These are phyloP conservation scores for Buxus sempervirens DNA, from an alignment of 164 flowering plant genomes.

Conservation along the genomic window DNA sequence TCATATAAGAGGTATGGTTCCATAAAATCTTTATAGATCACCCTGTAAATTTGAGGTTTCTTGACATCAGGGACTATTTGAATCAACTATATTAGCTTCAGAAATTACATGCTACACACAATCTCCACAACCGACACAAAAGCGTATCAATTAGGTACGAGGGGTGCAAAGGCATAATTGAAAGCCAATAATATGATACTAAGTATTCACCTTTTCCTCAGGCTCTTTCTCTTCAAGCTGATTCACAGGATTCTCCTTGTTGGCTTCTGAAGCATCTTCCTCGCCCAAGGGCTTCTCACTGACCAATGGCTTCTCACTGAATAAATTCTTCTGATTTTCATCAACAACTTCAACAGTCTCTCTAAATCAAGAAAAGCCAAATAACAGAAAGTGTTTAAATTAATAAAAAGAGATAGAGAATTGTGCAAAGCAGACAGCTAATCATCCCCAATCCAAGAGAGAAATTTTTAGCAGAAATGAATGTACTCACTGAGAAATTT, in stretches of 20 bases:
- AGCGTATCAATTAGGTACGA: too few species aligned
- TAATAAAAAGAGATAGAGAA: neutral
- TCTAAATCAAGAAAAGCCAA: slow-evolving; percentile 19
- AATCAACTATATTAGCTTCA: too few species aligned
- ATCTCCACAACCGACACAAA: too few species aligned
- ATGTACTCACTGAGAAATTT: slow-evolving; percentile 40
- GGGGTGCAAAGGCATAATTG: too few species aligned
- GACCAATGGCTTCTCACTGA: slow-evolving; percentile 35
- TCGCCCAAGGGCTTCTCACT: slow-evolving; percentile 36
- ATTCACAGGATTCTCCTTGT: slow-evolving; percentile 36
- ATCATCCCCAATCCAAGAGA: neutral
- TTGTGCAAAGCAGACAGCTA: neutral
- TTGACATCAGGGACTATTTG: too few species aligned
- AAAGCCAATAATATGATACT: too few species aligned
- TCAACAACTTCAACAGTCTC: slow-evolving; percentile 30
- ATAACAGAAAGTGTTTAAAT: neutral
- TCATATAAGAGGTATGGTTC: too few species aligned
- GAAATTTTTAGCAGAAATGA: neutral
- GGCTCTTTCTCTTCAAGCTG: slow-evolving; percentile 53
- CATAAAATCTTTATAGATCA: too few species aligned
- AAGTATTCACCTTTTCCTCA: slow-evolving; percentile 42
- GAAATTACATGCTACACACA: too few species aligned
- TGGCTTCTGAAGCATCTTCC: slow-evolving; percentile 36
- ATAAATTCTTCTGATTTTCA: slow-evolving; percentile 32
- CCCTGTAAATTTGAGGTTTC: too few species aligned